These are phyloP conservation scores for Plasmodium vivax DNA, from an alignment of 169 alveolate species.

Conservation along the genomic window DNA sequence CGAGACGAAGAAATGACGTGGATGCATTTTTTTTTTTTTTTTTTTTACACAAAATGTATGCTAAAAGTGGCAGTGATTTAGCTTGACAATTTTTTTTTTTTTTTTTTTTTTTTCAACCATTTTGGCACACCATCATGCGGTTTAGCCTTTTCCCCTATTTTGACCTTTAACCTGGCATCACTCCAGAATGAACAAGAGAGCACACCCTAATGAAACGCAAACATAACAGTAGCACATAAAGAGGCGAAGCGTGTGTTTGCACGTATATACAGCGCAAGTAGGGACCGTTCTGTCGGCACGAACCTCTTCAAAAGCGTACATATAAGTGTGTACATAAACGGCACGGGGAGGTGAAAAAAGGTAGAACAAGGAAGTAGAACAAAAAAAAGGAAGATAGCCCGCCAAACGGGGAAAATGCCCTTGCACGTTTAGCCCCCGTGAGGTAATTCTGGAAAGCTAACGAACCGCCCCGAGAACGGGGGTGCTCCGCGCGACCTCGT, in stretches of 20 bases:
- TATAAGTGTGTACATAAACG: background rate
- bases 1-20: background rate
- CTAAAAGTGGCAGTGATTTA: background rate
- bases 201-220: background rate
- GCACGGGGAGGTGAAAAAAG: background rate
- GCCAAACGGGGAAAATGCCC: background rate
- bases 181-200: background rate
- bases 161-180: background rate
- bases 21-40: background rate
- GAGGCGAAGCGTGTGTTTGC: background rate
- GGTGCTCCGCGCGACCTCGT: background rate
- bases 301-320: background rate
- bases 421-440: background rate
- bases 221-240: background rate
- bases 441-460: background rate
- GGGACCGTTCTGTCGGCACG: background rate
- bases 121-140: background rate
- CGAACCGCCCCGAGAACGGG: background rate
- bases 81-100: background rate
- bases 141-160: background rate
- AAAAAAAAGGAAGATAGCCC: background rate
- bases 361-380: background rate
- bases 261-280: background rate
- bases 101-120: background rate
- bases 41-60: background rate